Conservation (phyloP, 768 basidiomycete genomes). For the Tricholomella constricta region DNA sequence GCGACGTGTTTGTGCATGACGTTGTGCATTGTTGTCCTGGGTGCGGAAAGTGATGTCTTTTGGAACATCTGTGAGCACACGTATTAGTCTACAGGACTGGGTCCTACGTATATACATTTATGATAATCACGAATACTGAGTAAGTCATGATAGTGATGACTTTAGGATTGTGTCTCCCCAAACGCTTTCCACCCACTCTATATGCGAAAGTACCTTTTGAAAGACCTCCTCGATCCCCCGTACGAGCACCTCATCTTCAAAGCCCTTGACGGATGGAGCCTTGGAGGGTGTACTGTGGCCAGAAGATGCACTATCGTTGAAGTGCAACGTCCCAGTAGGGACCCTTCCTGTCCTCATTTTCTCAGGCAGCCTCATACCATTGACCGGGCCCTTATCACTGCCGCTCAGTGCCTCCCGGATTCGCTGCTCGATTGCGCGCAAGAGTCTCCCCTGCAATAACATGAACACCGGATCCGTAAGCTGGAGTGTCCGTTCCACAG, state of each 20-base stretch:
- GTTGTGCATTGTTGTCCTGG: slow-evolving; percentile 95
- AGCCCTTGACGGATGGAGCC: slow-evolving; percentile 52
- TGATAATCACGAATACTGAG: background rate
- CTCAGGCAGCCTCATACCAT: slow-evolving; percentile 24
- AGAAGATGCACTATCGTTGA: background rate
- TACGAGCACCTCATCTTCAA: slow-evolving; percentile 63
- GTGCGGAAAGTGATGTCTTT: slow-evolving; percentile 50
- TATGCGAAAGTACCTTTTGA: slow-evolving; percentile 37
- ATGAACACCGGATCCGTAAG: slow-evolving; percentile 66
- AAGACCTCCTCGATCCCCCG: slow-evolving; percentile 43
- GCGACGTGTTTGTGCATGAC: slow-evolving; percentile 95
- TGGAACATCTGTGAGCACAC: background rate
- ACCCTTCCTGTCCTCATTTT: slow-evolving; percentile 38
- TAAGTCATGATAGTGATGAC: background rate
- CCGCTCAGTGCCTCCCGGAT: slow-evolving; percentile 2
- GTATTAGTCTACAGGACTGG: no score
- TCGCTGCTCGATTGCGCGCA: slow-evolving; percentile 38
- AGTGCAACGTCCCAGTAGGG: background rate
- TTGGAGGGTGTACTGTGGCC: slow-evolving; percentile 1
- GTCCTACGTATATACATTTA: background rate
- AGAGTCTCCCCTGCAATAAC: slow-evolving; percentile 60
- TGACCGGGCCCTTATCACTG: background rate
- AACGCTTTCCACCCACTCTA: slow-evolving; percentile 57
- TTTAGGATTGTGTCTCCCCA: slow-evolving; percentile 45
- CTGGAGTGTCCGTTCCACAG: slow-evolving; percentile 64